Evolutionary conservation across 345 rosid genomes (phyloP).

Genomic region (Salix brachista): DNA sequence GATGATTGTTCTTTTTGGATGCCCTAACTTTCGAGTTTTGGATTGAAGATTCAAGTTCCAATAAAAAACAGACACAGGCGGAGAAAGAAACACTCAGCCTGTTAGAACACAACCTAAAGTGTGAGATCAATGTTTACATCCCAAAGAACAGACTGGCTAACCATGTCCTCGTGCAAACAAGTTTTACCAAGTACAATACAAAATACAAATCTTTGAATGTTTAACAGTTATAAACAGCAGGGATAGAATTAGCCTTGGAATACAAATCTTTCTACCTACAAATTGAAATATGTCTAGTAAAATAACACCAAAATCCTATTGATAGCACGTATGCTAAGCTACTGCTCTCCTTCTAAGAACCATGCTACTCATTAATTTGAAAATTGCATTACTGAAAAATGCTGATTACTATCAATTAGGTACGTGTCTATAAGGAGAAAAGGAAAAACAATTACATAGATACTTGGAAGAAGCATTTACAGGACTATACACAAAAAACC

Average conservation of each 20-base stretch:
- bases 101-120: not conserved
- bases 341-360: not conserved
- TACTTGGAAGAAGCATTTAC: not conserved
- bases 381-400: not conserved
- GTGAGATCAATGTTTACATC: not conserved
- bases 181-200: not conserved
- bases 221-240: not conserved
- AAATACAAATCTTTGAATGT: not conserved
- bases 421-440: not conserved
- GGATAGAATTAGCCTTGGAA: not conserved
- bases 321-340: not conserved
- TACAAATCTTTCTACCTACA: not conserved
- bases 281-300: not conserved
- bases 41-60: not conserved
- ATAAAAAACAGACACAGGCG: not conserved
- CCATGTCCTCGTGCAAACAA: not conserved
- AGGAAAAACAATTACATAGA: not conserved
- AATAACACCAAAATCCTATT: not conserved
- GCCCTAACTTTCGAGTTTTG: not conserved
- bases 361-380: not conserved
- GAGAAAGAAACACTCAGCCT: not conserved
- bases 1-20: not conserved
- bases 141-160: not conserved
- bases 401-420: not conserved
- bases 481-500: not conserved